Conservation (phyloP, 768 basidiomycete species). For the Termitomyces eurrhizus region DNA sequence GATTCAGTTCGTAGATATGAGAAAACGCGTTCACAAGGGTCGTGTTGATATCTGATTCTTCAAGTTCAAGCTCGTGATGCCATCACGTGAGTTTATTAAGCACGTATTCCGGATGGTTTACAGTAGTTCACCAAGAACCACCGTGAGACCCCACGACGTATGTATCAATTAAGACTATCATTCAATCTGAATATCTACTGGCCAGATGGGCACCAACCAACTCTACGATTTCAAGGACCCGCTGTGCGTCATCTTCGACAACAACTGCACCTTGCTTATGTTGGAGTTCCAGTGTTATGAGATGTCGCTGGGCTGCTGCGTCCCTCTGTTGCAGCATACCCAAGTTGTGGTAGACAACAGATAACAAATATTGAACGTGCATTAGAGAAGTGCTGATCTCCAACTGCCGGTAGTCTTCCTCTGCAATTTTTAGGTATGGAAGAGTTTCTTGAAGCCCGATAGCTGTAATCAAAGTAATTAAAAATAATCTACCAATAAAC, state of each 20-base stretch:
- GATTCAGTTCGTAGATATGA: slow-evolving; percentile 4
- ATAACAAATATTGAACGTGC: slow-evolving; percentile 70
- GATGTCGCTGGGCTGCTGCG: slow-evolving; percentile 45
- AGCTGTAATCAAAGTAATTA: slow-evolving; percentile 20
- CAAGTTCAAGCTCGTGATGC: slow-evolving; percentile 1
- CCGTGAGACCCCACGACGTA: background rate
- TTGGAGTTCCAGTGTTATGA: slow-evolving; percentile 37
- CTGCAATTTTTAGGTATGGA: slow-evolving; percentile 57
- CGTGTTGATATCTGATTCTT: slow-evolving; percentile 13
- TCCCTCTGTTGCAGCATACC: slow-evolving; percentile 53
- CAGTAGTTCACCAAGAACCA: background rate
- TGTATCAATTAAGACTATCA: background rate
- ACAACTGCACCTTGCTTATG: slow-evolving; percentile 38
- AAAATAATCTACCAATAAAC: background rate
- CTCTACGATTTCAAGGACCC: slow-evolving; percentile 55
- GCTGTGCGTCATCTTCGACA: slow-evolving; percentile 48
- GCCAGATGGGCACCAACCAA: slow-evolving; percentile 57
- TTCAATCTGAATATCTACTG: slow-evolving; percentile 20
- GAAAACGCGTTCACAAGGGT: slow-evolving; percentile 14
- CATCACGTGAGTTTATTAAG: slow-evolving; percentile 16
- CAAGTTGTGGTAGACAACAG: slow-evolving; percentile 71
- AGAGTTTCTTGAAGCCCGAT: slow-evolving; percentile 52
- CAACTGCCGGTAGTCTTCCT: slow-evolving; percentile 58
- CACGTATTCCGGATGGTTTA: background rate
- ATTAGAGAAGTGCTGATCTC: slow-evolving; percentile 55